phyloP scores from a whole-genome alignment of 1,139 yeast genomes.

The Suhomyces wounanorum region DNA sequence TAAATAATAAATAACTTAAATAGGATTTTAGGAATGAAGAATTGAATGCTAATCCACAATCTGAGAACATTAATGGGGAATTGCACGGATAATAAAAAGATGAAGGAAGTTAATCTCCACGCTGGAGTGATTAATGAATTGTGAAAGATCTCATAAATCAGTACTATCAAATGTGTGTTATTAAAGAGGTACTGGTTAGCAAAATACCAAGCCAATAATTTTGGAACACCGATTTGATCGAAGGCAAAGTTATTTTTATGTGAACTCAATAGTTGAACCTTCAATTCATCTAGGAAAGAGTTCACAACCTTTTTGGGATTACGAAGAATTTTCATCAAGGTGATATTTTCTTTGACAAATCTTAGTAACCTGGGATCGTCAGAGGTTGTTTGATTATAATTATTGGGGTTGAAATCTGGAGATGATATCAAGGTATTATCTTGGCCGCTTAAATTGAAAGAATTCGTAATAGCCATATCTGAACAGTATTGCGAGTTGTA shows the following conservation, averaged over 20 bases:
- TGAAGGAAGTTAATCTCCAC: slow-evolving; percentile 5
- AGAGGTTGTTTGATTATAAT: neutral
- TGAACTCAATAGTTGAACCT: slow-evolving; percentile 9
- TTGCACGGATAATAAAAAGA: slow-evolving; percentile 15
- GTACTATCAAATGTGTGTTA: slow-evolving; percentile 6
- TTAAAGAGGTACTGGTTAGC: slow-evolving; percentile 17
- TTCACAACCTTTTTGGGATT: slow-evolving; percentile 7
- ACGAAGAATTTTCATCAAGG: neutral
- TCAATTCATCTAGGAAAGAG: slow-evolving; percentile 6
- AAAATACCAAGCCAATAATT: slow-evolving; percentile 21
- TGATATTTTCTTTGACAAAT: slow-evolving; percentile 5
- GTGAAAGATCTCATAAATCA: neutral
- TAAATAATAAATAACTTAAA: slow-evolving; percentile 20
- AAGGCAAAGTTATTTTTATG: slow-evolving; percentile 5
- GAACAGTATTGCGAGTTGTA: neutral
- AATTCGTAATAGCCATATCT: neutral
- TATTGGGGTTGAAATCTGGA: neutral
- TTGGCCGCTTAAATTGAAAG: neutral
- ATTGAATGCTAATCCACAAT: slow-evolving; percentile 18
- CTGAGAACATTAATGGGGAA: slow-evolving; percentile 22
- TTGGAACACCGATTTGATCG: slow-evolving; percentile 14
- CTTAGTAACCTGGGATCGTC: neutral
- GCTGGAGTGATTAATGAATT: neutral
- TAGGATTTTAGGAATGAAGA: slow-evolving; percentile 24
- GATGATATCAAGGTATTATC: neutral